Evolutionary conservation across 176 grass and related monocot species (phyloP).

Genomic region (Oryza rufipogon): DNA sequence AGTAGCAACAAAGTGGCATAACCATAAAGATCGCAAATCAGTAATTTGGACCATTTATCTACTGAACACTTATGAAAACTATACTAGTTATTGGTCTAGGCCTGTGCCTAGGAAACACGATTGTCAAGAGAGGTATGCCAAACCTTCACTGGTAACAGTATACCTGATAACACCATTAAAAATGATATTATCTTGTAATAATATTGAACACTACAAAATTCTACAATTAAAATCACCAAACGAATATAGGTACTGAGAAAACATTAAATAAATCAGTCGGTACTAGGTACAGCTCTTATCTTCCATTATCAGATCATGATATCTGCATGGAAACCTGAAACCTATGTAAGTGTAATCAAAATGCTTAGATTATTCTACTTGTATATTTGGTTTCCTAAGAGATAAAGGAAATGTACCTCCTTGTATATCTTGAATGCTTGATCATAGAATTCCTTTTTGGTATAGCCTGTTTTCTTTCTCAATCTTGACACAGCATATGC

Average conservation of each 20-base stretch:
- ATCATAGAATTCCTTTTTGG: constrained; percentile 85
- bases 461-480: constrained; percentile 87
- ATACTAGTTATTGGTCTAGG: too few relatives aligned
- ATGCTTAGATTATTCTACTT: constrained; percentile 4
- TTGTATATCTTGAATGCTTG: constrained; percentile 90
- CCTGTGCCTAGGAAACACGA: too few relatives aligned
- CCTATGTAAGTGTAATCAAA: constrained; percentile 2
- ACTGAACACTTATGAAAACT: too few relatives aligned
- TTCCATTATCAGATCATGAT: constrained; percentile 20
- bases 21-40: too few relatives aligned
- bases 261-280: not conserved
- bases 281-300: not conserved
- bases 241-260: not conserved
- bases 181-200: too few relatives aligned
- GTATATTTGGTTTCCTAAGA: constrained; percentile 23
- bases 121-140: too few relatives aligned
- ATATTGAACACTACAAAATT: not conserved
- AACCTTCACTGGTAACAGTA: too few relatives aligned
- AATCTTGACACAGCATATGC: constrained; percentile 85
- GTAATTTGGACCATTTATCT: too few relatives aligned
- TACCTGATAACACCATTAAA: too few relatives aligned
- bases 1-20: too few relatives aligned
- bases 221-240: not conserved
- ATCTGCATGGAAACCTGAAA: constrained; percentile 9
- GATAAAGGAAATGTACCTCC: constrained; percentile 58